Percentiles rank a stretch among this genome's conserved stretches.
Conservation (phyloP, 2,329 filamentous ascomycete genomes). For the Verruconis gallopava region DNA sequence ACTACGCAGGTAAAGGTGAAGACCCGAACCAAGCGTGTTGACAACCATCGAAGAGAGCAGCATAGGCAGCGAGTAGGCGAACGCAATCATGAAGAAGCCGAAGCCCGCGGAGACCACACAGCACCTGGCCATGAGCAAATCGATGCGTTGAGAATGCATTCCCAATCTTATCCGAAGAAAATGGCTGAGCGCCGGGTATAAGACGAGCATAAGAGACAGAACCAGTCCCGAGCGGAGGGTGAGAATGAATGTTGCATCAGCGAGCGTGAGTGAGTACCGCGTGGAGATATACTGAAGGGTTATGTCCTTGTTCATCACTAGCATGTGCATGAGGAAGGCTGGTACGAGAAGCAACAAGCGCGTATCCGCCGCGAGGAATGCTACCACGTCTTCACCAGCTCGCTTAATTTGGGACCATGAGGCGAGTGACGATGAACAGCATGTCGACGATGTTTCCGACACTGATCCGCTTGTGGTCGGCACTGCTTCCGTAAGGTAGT, state of each 20-base stretch:
- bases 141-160: slow-evolving; percentile 16
- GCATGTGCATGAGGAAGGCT: slow-evolving; percentile 18
- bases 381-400: slow-evolving; percentile 13
- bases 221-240: slow-evolving; percentile 19
- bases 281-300: slow-evolving; percentile 42
- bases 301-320: slow-evolving; percentile 18
- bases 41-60: slow-evolving; percentile 30
- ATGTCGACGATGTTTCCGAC: background rate
- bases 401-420: background rate
- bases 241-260: slow-evolving; percentile 20
- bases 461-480: no score
- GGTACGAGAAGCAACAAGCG: slow-evolving; percentile 20
- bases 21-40: slow-evolving; percentile 34
- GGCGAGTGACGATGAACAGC: background rate
- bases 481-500: slow-evolving; percentile 10
- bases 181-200: slow-evolving; percentile 19
- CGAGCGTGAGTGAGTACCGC: slow-evolving; percentile 36
- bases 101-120: slow-evolving; percentile 17
- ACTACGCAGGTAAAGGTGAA: slow-evolving; percentile 32
- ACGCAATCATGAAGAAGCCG: slow-evolving; percentile 19
- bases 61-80: slow-evolving; percentile 17
- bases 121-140: slow-evolving; percentile 20
- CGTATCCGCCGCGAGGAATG: slow-evolving; percentile 20
- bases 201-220: slow-evolving; percentile 18
- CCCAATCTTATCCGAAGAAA: slow-evolving; percentile 13